Base-by-base conservation (phyloP, 805 yeast genomes). In the Wickerhamomyces hampshirensis region DNA sequence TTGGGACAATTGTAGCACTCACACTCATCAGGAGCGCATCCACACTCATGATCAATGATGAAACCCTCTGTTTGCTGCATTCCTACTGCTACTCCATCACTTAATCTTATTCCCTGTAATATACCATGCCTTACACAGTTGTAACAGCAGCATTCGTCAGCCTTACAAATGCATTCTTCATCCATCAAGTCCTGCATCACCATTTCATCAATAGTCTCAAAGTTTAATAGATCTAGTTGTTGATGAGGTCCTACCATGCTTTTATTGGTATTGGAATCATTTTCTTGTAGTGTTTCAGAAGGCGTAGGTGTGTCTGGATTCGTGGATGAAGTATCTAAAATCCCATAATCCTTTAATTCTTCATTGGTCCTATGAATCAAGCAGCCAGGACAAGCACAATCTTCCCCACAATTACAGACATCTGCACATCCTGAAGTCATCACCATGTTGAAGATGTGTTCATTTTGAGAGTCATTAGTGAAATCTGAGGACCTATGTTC, bases 331-430 rank as follows among this genome's bases (percentile, higher is more conserved):
- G 33, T 34, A 11, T 44, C 50, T 21, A 53, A 23, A 4, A 53
- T 37, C 2, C 58, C 58, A 33, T 48, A 46, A 2, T 33, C 42
- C 28, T 29, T 41, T 17, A 53, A 29, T 19, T 53, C 58, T 27
- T 51, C 52, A 17, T 46, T 51, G 1, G 53, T 49, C 37, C 57
- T 40, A 37, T 54, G 59, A 2, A 54, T 40, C 18, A 53, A 32
- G 37, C 59, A 54, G 2, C 53, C 52, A 11, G 47, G 52, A 36
- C 59, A 54, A 0, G 37, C 14, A 40, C 59, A 54, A 3, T 39
- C 36, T 4, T 47, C 44, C 1, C 56, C 58, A 51, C 59, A 54
- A 9, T 39, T 17, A 46, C 59, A 54, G 29, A 43, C 50, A 7
- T 33, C 42, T 5, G 55, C 42, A 33, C 59, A 54, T 5, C 55